Base-by-base conservation (phyloP, 2,329 filamentous ascomycete genomes). In the Moelleriella libera region DNA sequence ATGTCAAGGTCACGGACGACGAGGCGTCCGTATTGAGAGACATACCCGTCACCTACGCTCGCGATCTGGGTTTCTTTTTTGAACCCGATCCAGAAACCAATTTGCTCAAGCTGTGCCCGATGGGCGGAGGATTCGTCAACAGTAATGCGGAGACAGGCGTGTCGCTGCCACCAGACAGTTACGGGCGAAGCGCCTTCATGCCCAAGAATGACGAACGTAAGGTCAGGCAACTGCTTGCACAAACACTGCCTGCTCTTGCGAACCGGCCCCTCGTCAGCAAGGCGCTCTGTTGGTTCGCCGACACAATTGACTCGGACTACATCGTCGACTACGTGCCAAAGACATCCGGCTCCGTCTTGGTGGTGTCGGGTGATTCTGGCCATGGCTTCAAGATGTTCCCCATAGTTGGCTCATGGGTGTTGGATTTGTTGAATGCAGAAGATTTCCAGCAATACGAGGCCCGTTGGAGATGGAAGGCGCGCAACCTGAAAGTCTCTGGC, bases 301-400 rank as follows among this genome's bases (percentile, higher is more conserved):
- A 83, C 53, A 77, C 76, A 0, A 65, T 60, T 6, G 74, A 80
- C 53, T 78, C 75, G 0, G 74, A 82, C 44, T 82, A 71, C 52
- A 68, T 78, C 45, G 68, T 82, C 42, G 78, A 82, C 55, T 75
- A 69, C 47, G 71, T 81, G 1, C 77, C 77, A 0, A 58, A 63
- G 1, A 73, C 67, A 1, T 60, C 62, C 2, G 69, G 67, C 1
- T 53, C 55, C 0, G 63, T 80, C 2, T 58, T 81, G 2, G 55
- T 78, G 0, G 51, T 74, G 1, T 70, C 73, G 0, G 77, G 77
- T 0, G 78, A 81, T 54, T 81, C 76, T 1, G 78, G 76, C 0
- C 77, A 82, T 54, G 75, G 71, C 0, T 81, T 80, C 58, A 81
- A 82, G 60, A 76, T 81, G 70, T 70, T 81, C 44, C 77, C 76